Base-by-base conservation (phyloP, 75 land plant species). In the Gnetum montanum region DNA sequence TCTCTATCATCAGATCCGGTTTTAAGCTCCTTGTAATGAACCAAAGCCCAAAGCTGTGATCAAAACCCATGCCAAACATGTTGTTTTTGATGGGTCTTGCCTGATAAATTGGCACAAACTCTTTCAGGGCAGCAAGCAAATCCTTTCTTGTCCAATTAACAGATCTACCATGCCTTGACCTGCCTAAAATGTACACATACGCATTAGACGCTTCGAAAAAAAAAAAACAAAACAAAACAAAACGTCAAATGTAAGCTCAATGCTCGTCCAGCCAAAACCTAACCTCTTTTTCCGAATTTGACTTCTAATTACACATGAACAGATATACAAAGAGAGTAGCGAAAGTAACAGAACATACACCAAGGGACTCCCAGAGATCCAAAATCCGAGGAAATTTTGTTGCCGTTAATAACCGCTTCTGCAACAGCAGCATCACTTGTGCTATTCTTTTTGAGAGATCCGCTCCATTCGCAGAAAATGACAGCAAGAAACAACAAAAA, bases 21-120 rank as follows among this genome's bases (percentile, higher is more conserved):
- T 90, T 77, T 25, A 86, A 69, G 79, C 81, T 71, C 12, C 82
- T 65, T 27, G 84, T 59, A 43, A 90, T 79, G 70, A 90, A 90
- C 96, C 96, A 90, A 23, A 90, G 81, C 20, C 96, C 96, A 65
- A 90, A 90, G 62, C 88, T 87, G 58, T 90, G 96, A 61, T 90
- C 96, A 59, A 90, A 90, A 26, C 96, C 96, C 96, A 90, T 90
- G 18, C 91, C 96, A 73, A 64, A 74, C 76, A 68, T 68, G 62
- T 90, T 89, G 54, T 86, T 79, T 56, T 79, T 79, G 3, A 90
- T 86, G 18, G 96, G 96, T 12, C 96, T 68, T 1, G 75, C 82
- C 50, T 76, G 73, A 67, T 90, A 90, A 15, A 90, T 77, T 13
- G 86, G 86, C 6, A 80, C 75, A 72, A 90, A 90, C 68, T 86